Base-by-base conservation (phyloP, 768 basidiomycete species). In the Lactifluus hygrophoroides region DNA sequence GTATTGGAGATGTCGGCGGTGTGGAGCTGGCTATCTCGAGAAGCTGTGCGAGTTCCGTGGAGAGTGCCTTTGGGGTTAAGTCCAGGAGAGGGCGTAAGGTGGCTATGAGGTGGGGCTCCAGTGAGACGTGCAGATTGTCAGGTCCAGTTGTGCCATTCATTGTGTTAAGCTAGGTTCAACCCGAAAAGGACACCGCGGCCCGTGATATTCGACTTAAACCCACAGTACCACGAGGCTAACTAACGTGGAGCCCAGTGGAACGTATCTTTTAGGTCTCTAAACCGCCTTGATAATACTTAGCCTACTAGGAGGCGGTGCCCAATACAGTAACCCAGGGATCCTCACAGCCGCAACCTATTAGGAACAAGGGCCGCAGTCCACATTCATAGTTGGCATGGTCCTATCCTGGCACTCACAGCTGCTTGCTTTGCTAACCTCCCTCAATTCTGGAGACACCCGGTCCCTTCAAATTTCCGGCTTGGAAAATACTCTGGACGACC, bases 51-150 rank as follows among this genome's bases (percentile, higher is more conserved):
- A 89, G 73, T 58, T 77, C 66, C 6, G 68, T 64, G 2, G 75
- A 72, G 14, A 80, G 69, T 17, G 76, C 68, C 3, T 66, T 32
- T 3, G 88, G 83, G 25, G 84, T 68, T 30, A 81, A 57, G 5
- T 67, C 67, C 9, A 65, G 63, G 19, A 89, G 68, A n/a, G 76
- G 73, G 8, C 66, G 66, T 23, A 91, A 73, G 50, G 68, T 60
- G 28, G 79, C 74, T 17, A 73, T 58, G 25, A 90, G 79, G 69
- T 89, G 86, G 0, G 75, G 69, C 63, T 89, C 85, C 43, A 90
- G 71, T 3, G 88, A 90, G 46, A 90, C 73, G 61, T 82, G 82
- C 64, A 86, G 71, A 56, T 73, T 72, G n/a, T 40, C 19, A 28
- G 27, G 21, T 27, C 30, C 34, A 11, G 25, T 32, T 9, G 23